These are phyloP conservation scores for Botrytis porri DNA, from an alignment of 2,329 filamentous ascomycete species.

Conservation along the genomic window DNA sequence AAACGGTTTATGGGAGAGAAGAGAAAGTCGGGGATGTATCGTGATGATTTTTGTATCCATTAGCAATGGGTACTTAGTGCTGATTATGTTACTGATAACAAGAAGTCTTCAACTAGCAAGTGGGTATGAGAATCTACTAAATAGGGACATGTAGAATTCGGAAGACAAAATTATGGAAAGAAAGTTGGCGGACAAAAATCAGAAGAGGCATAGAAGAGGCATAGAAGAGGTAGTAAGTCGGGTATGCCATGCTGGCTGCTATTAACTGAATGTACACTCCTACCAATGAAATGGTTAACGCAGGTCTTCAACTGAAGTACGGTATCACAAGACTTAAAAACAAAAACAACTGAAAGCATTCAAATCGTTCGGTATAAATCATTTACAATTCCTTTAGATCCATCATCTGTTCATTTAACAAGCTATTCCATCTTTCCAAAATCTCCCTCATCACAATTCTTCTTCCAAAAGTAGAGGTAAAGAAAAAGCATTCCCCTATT, in stretches of 20 bases:
- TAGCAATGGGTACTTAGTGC: not conserved
- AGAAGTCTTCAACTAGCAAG: not conserved
- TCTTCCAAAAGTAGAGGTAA: not conserved
- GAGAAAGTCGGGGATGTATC: not conserved
- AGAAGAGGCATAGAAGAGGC: not conserved
- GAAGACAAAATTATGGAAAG: not conserved
- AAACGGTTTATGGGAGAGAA: not conserved
- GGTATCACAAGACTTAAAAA: not conserved
- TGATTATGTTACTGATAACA: not conserved
- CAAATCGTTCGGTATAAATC: not conserved
- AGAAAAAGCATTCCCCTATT: not conserved
- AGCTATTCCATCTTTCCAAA: not conserved
- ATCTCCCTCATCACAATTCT: not conserved
- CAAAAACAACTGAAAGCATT: not conserved
- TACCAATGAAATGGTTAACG: not conserved
- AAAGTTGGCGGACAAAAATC: not conserved
- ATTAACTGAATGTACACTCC: not conserved
- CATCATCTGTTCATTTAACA: not conserved
- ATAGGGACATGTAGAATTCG: not conserved
- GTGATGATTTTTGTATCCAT: not conserved
- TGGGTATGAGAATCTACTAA: not conserved
- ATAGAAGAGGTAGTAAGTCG: not conserved
- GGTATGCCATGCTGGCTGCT: no score
- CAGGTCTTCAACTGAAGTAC: not conserved
- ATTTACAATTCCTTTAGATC: conserved; percentile 1